Conservation (phyloP, 257 asterid species). For the Nicotiana tomentosiformis region DNA sequence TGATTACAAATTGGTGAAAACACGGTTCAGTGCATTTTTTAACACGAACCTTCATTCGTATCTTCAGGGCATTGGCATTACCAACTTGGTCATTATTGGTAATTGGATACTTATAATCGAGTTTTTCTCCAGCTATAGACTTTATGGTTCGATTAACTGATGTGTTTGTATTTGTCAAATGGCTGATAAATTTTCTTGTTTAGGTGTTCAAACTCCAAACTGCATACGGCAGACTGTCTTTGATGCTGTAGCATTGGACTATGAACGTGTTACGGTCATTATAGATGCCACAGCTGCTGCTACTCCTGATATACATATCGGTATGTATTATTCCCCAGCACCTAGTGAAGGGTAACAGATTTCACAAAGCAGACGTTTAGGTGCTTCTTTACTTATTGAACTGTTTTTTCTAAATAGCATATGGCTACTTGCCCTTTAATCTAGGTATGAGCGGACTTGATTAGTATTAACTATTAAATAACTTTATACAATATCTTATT, state of each 20-base stretch:
- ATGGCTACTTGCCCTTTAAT: not conserved
- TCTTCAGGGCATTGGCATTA: constrained; percentile 60
- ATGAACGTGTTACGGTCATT: constrained; percentile 52
- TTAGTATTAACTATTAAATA: not conserved
- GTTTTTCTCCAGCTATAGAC: not conserved
- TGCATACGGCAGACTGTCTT: constrained; percentile 80
- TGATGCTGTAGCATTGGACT: constrained; percentile 84
- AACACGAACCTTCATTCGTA: constrained; percentile 73
- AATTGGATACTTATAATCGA: not conserved
- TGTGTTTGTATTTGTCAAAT: not conserved
- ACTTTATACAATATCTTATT: not conserved
- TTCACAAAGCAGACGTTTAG: not conserved
- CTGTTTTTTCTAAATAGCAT: not conserved
- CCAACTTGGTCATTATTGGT: constrained; percentile 58
- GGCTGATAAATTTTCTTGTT: not conserved
- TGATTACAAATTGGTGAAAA: constrained; percentile 86
- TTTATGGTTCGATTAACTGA: not conserved
- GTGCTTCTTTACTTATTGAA: not conserved
- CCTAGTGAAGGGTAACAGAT: not conserved
- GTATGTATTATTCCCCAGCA: constrained; percentile 27
- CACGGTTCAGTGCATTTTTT: constrained; percentile 86
- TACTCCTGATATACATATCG: constrained; percentile 62
- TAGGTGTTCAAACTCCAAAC: constrained; percentile 96
- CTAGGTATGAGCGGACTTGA: not conserved
- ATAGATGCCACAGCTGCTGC: constrained; percentile 92